A percentile compares a stretch with the other conserved stretches of the same genome.
Conservation (phyloP, 257 asterid species). For the Solanum tacnaense region DNA sequence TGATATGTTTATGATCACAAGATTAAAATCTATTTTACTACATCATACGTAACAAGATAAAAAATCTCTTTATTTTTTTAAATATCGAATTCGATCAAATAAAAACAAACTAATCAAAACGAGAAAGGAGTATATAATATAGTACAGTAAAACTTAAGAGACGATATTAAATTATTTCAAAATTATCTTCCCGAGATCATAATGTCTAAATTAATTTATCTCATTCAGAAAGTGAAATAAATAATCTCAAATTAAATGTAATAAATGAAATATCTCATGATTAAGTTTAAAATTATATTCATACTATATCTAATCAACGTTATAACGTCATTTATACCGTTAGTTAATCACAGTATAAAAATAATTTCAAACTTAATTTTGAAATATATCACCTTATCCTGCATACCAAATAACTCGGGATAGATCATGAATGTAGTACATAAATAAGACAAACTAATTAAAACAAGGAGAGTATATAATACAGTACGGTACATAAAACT, state of each 20-base stretch:
- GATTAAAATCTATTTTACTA: no score
- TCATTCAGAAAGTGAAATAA: not conserved
- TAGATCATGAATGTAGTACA: no score
- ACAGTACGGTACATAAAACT: no score
- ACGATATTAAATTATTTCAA: not conserved
- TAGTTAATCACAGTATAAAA: no score
- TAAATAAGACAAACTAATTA: no score
- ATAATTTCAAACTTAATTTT: no score
- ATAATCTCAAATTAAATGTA: not conserved
- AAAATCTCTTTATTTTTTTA: not conserved
- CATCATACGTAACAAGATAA: not conserved
- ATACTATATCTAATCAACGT: not conserved
- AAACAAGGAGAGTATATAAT: no score
- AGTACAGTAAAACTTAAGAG: not conserved
- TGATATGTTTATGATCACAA: not conserved
- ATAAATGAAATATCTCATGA: not conserved
- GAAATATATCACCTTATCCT: no score
- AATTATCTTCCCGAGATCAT: not conserved
- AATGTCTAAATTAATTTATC: not conserved
- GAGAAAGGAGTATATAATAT: not conserved
- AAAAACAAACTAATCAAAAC: no score
- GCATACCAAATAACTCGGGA: not conserved
- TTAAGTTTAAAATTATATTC: not conserved
- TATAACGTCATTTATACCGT: no score
- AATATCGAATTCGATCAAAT: not conserved